A percentile compares a stretch with the other conserved stretches of the same genome.
Evolutionary conservation across 352 stramenopile genomes (phyloP).

Genomic region (Elongisporangium undulatum): DNA sequence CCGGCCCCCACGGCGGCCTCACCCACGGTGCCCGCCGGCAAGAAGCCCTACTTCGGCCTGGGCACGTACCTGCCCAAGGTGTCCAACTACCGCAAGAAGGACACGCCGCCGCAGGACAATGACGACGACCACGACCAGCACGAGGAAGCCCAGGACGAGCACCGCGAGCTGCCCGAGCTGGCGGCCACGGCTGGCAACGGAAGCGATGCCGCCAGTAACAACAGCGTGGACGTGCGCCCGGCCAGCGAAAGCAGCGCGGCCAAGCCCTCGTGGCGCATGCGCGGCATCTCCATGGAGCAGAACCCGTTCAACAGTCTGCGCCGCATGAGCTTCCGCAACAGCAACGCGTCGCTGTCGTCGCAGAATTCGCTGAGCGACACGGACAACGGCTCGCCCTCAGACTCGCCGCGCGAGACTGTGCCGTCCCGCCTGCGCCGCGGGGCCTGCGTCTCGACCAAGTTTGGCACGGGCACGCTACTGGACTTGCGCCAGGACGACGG

Average conservation of each 20-base stretch:
- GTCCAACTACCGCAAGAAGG: constrained; percentile 35
- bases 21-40: constrained; percentile 23
- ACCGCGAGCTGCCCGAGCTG: constrained; percentile 42
- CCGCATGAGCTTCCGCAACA: constrained; percentile 50
- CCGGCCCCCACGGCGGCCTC: constrained; percentile 25
- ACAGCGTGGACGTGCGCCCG: not conserved
- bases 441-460: constrained; percentile 69
- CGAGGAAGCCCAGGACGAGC: constrained; percentile 26
- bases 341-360: constrained; percentile 20
- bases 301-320: constrained; percentile 44
- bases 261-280: constrained; percentile 12
- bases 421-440: constrained; percentile 43
- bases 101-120: constrained; percentile 10
- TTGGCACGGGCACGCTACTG: constrained; percentile 69
- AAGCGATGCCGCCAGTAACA: constrained; percentile 1
- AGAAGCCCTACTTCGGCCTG: constrained; percentile 51
- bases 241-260: not conserved
- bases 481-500: constrained; percentile 65
- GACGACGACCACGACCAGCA: constrained; percentile 19
- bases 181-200: constrained; percentile 1
- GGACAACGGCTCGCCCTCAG: constrained; percentile 7
- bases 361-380: constrained; percentile 24
- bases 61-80: constrained; percentile 66
- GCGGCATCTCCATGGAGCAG: constrained; percentile 53
- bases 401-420: constrained; percentile 28